Conservation (phyloP, 2,329 filamentous ascomycete genomes). For the Trichoderma sp. region DNA sequence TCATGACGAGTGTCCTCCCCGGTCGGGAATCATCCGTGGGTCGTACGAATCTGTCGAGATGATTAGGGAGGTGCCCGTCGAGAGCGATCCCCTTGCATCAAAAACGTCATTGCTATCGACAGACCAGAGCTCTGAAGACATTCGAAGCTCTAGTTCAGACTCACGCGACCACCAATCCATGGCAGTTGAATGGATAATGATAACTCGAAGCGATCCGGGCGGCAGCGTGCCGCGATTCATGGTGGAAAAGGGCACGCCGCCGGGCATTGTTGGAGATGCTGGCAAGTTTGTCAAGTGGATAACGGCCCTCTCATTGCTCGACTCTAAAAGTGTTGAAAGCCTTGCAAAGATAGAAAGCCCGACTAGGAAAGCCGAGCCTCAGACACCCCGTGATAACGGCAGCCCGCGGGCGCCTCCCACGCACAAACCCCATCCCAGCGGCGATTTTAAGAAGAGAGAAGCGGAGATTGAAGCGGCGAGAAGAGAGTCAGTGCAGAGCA, state of each 20-base stretch:
- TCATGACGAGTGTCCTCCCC: conserved; percentile 68
- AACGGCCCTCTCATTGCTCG: conserved; percentile 38
- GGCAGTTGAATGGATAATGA: conserved; percentile 84
- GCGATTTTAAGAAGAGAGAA: conserved; percentile 24
- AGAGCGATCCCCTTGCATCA: conserved; percentile 39
- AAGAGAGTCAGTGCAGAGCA: conserved; percentile 30
- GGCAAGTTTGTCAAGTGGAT: conserved; percentile 79
- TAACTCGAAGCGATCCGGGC: conserved; percentile 83
- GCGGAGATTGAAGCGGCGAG: conserved; percentile 32
- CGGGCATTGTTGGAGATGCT: conserved; percentile 74
- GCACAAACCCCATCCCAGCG: conserved; percentile 25
- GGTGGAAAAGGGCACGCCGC: conserved; percentile 84
- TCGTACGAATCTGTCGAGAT: conserved; percentile 90
- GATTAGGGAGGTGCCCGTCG: conserved; percentile 73
- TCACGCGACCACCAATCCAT: conserved; percentile 35
- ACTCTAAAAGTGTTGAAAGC: conserved; percentile 27
- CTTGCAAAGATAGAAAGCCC: not conserved
- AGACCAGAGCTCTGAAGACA: conserved; percentile 32
- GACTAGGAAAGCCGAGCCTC: not conserved
- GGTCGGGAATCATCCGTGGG: conserved; percentile 74
- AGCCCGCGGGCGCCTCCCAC: conserved; percentile 10
- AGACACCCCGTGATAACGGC: conserved; percentile 1
- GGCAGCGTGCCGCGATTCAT: conserved; percentile 86
- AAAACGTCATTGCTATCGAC: conserved; percentile 35
- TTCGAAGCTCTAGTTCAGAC: conserved; percentile 21